Percentiles rank a stretch among this genome's conserved stretches.
phyloP scores from a whole-genome alignment of 2,329 filamentous ascomycete species.

The Xylariaceae sp. region DNA sequence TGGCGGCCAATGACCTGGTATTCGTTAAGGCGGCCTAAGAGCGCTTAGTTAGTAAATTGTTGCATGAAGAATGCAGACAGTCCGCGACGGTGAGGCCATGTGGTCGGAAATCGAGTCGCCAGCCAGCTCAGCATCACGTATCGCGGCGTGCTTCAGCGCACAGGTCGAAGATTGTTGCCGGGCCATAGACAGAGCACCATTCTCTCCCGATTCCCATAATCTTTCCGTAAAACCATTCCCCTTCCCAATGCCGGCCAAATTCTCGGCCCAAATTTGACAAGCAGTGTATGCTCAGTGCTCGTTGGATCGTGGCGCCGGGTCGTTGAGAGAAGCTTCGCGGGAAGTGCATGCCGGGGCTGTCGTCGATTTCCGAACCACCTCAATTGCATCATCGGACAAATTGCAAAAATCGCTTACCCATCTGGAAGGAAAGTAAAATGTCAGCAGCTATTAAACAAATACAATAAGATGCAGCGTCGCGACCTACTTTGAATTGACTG shows the following conservation, averaged over 20 bases:
- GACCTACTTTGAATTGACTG: slow-evolving; percentile 45
- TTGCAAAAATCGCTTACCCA: slow-evolving; percentile 29
- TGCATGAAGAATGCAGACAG: slow-evolving; percentile 10
- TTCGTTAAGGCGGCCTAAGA: slow-evolving; percentile 94
- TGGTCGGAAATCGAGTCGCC: neutral
- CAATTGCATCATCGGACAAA: slow-evolving; percentile 21
- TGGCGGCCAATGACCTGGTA: slow-evolving; percentile 99
- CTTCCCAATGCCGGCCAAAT: neutral
- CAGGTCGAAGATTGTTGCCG: neutral
- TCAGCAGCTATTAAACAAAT: slow-evolving; percentile 17
- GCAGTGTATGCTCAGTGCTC: neutral
- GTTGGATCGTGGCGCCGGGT: neutral
- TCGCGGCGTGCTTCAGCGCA: neutral
- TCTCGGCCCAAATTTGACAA: neutral
- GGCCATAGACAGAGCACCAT: neutral
- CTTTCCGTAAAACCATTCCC: neutral
- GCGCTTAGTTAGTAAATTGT: slow-evolving; percentile 32
- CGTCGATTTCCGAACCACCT: slow-evolving; percentile 5
- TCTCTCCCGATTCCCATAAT: neutral
- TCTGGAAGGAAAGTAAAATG: slow-evolving; percentile 23
- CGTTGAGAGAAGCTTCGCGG: neutral
- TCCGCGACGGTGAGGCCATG: neutral
- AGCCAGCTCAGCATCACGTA: neutral
- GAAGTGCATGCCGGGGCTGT: neutral
- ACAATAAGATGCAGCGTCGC: slow-evolving; percentile 9